Evolutionary conservation across 768 basidiomycete genomes (phyloP).

Genomic region (Amylocystis lapponica): DNA sequence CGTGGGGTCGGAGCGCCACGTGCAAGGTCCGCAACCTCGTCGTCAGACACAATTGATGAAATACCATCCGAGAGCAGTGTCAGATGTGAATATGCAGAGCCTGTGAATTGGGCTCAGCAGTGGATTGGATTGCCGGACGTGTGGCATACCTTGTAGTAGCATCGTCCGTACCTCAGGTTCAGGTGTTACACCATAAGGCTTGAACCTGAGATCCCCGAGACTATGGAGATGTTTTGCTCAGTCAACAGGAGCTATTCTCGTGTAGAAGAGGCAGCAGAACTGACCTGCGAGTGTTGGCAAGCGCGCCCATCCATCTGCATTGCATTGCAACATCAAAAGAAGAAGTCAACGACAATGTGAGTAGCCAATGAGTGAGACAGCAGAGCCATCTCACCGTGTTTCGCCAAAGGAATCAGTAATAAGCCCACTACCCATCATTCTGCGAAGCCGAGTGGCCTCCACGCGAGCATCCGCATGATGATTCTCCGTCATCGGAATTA

Average conservation of each 20-base stretch:
- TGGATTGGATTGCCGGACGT: too few relatives aligned
- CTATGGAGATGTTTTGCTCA: too few relatives aligned
- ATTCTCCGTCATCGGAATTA: constrained; percentile 85
- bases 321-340: constrained; percentile 4
- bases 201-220: constrained; percentile 85
- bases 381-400: constrained; percentile 74
- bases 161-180: constrained; percentile 84
- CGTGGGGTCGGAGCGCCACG: constrained; percentile 66
- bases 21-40: constrained; percentile 90
- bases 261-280: constrained; percentile 21
- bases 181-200: constrained; percentile 86
- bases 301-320: constrained; percentile 86
- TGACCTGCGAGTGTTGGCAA: constrained; percentile 88
- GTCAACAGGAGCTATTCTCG: too few relatives aligned
- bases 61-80: constrained; percentile 92
- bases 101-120: constrained; percentile 42
- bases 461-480: constrained; percentile 92
- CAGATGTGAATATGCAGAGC: constrained; percentile 79
- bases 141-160: constrained; percentile 60
- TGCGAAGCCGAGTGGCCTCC: constrained; percentile 78
- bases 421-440: constrained; percentile 85
- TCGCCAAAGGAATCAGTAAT: constrained; percentile 96
- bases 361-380: too few relatives aligned
- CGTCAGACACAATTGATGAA: constrained; percentile 85
- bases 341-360: too few relatives aligned